A percentile compares a stretch with the other conserved stretches of the same genome.
phyloP scores from a whole-genome alignment of 148 eudicot species.

The Mesembryanthemum crystallinum region DNA sequence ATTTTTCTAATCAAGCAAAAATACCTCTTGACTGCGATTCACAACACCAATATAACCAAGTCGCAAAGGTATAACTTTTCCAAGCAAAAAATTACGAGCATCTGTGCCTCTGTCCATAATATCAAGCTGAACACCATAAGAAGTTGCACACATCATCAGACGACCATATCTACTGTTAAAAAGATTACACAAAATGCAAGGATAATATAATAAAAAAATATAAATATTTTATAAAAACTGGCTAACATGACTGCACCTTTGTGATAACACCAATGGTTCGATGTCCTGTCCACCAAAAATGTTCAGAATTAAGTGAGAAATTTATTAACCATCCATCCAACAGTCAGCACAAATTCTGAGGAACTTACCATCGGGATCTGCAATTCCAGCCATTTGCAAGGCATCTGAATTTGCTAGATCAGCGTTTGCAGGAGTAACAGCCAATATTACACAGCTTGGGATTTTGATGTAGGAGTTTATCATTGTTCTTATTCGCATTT shows the following conservation, averaged over 20 bases:
- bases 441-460: conserved; percentile 72
- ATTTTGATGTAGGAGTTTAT: conserved; percentile 74
- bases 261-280: conserved; percentile 94
- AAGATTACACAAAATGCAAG: conserved; percentile 3
- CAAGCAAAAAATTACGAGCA: conserved; percentile 88
- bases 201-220: no score
- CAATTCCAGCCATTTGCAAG: conserved; percentile 87
- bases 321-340: background rate
- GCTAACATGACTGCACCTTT: conserved; percentile 46
- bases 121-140: conserved; percentile 57
- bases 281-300: conserved; percentile 51
- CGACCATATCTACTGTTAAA: background rate
- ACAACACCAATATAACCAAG: conserved; percentile 95
- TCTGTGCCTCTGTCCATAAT: conserved; percentile 97
- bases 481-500: conserved; percentile 85
- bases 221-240: background rate
- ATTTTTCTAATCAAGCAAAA: background rate
- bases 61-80: conserved; percentile 86
- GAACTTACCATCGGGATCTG: conserved; percentile 83
- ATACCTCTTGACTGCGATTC: conserved; percentile 96
- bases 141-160: conserved; percentile 1
- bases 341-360: background rate
- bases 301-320: background rate
- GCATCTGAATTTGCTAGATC: conserved; percentile 96
- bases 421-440: conserved; percentile 90